Evolutionary conservation across 352 stramenopile species (phyloP), one percentile per base, ranked within the genome.

Genomic region (Phytophthora nicotianae): DNA sequence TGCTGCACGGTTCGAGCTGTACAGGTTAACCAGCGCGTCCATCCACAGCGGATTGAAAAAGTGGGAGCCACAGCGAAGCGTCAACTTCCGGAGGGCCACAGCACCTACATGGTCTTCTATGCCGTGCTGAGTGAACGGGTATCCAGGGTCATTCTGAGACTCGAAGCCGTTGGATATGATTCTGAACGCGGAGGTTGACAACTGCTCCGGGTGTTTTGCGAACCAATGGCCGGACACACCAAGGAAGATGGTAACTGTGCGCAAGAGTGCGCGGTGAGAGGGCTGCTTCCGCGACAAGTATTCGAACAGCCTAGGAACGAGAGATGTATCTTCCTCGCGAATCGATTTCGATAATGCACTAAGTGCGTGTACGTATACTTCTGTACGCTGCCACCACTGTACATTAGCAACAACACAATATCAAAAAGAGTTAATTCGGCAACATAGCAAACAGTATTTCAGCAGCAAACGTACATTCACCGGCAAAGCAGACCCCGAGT

Each of bases 361-460:
- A 38, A 93, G 70, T 32, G 85, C 83, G 24, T 93, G 85, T 7
- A 93, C 83, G 53, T 91, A 92, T n/a, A 93, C 85, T 67, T 93
- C 85, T 1, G 80, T 90, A 45, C 71, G 76, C 38, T 74, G 72
- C 83, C 83, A 93, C 85, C 83, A 93, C 76, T 87, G 26, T n/a
- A n/a, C n/a, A n/a, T n/a, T n/a, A n/a, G n/a, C n/a, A n/a, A n/a
- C n/a, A n/a, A 53, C 5, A 50, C 17, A 50, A 52, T 37, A n/a
- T 20, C 51, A 16, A 53, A 32, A 17, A 21, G 21, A 37, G 38
- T 71, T 51, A 75, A 57, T 43, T 46, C 7, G 51, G 4, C 8
- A 23, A 33, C 24, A 58, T 29, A 24, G n/a, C 26, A 42, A 4
- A 17, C 10, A 58, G 27, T n/a, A 55, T 46, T 5, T 46, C 29